These are phyloP conservation scores for Graphilbum fragrans DNA, from an alignment of 2,329 filamentous ascomycete genomes.

Conservation along the genomic window DNA sequence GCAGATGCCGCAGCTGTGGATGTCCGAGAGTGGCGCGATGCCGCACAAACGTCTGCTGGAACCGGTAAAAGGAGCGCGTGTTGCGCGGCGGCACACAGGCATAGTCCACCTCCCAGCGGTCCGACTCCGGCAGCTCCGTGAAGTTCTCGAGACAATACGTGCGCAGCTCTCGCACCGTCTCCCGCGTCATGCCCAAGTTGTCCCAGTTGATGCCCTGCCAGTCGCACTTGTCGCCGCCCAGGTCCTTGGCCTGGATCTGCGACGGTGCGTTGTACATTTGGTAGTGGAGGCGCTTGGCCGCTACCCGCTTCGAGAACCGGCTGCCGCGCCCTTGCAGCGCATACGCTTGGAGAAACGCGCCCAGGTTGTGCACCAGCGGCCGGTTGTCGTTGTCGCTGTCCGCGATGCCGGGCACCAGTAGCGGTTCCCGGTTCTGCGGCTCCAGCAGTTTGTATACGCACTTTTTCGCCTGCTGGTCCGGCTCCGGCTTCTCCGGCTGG, in stretches of 20 bases:
- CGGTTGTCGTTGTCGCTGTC: no score
- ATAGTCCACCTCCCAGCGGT: constrained; percentile 31
- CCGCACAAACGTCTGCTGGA: constrained; percentile 42
- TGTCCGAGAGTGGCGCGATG: constrained; percentile 45
- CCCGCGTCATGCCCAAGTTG: constrained; percentile 36
- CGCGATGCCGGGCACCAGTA: no score
- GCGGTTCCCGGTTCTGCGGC: no score
- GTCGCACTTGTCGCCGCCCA: constrained; percentile 44
- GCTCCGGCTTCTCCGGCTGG: no score
- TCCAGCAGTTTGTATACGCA: no score
- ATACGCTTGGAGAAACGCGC: no score
- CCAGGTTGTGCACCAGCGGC: no score
- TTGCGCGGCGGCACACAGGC: constrained; percentile 18
- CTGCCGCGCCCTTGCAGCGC: no score
- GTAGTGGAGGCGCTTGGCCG: no score
- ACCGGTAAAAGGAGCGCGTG: constrained; percentile 42
- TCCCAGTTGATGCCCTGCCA: constrained; percentile 49
- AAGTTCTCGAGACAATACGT: constrained; percentile 32
- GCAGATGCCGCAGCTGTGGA: constrained; percentile 52
- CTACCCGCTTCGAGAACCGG: no score
- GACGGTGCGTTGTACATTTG: no score
- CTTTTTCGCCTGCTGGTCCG: no score
- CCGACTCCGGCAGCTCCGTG: constrained; percentile 35
- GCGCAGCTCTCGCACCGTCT: constrained; percentile 34
- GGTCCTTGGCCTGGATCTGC: constrained; percentile 18